These are phyloP conservation scores for Allium fistulosum DNA, from an alignment of 106 monocot genomes.

Conservation along the genomic window DNA sequence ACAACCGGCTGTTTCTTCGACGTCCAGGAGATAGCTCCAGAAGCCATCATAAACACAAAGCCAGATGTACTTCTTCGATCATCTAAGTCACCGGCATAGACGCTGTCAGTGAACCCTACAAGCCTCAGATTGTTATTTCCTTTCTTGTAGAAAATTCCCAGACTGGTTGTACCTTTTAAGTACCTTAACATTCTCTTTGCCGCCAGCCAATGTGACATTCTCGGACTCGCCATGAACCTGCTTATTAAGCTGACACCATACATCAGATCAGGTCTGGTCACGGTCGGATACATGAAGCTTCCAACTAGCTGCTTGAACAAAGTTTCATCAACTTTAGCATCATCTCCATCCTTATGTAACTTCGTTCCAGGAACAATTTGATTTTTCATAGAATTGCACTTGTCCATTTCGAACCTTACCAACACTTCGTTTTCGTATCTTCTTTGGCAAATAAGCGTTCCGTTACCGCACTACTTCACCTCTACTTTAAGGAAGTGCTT, in stretches of 20 bases:
- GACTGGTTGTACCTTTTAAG: conserved; percentile 1
- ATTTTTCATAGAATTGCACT: too few species aligned
- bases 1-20: conserved; percentile 8
- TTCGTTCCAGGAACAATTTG: too few species aligned
- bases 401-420: too few species aligned
- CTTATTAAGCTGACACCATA: conserved; percentile 2
- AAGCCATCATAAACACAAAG: background rate
- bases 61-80: conserved; percentile 7
- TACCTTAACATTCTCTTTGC: background rate
- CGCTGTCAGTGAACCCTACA: background rate
- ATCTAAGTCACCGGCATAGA: conserved; percentile 6
- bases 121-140: background rate
- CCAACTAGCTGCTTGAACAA: conserved; percentile 3
- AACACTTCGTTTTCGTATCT: too few species aligned
- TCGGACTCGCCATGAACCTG: conserved; percentile 6
- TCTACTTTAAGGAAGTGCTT: too few species aligned
- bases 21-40: conserved; percentile 5
- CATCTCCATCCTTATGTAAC: conserved; percentile 2
- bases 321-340: conserved; percentile 4
- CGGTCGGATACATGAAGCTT: conserved; percentile 4
- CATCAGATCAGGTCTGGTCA: conserved; percentile 5
- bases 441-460: too few species aligned
- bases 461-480: too few species aligned
- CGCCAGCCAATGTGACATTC: background rate
- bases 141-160: conserved; percentile 5